A percentile compares a stretch with the other conserved stretches of the same genome.
These are phyloP conservation scores for Aureobasidium melanogenum DNA, from an alignment of 2,329 filamentous ascomycete species.

Conservation along the genomic window DNA sequence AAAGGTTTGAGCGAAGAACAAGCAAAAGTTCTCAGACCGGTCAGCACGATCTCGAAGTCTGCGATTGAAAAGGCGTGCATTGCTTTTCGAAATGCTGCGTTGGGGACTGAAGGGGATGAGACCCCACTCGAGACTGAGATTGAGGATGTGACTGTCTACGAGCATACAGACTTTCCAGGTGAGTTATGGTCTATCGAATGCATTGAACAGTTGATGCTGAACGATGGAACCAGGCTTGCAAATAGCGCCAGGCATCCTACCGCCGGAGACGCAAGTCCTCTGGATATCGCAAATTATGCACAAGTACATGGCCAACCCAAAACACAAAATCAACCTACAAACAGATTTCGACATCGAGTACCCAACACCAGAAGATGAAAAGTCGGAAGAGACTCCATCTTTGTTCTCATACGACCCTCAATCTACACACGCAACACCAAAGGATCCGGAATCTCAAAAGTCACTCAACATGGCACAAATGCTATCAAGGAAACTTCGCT, in stretches of 20 bases:
- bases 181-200: not conserved
- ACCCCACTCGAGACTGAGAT: not conserved
- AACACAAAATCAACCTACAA: slow-evolving; percentile 15
- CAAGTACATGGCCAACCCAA: slow-evolving; percentile 13
- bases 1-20: slow-evolving; percentile 13
- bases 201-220: not conserved
- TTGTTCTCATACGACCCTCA: slow-evolving; percentile 26
- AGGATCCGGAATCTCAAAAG: not conserved
- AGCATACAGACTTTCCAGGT: slow-evolving; percentile 29
- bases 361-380: not conserved
- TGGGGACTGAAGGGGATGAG: not conserved
- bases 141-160: slow-evolving; percentile 26
- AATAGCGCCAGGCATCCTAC: slow-evolving; percentile 11
- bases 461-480: slow-evolving; percentile 13
- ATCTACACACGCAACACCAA: not conserved
- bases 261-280: slow-evolving; percentile 13
- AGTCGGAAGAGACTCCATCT: slow-evolving; percentile 9
- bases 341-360: slow-evolving; percentile 13
- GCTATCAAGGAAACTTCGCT: slow-evolving; percentile 15
- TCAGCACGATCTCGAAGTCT: slow-evolving; percentile 1
- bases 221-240: slow-evolving; percentile 5
- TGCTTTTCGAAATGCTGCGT: slow-evolving; percentile 12
- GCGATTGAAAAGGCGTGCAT: slow-evolving; percentile 11
- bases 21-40: slow-evolving; percentile 1
- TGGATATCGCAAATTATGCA: slow-evolving; percentile 14